These are phyloP conservation scores for Psilocybe sp. DNA, from an alignment of 768 basidiomycete genomes.

Conservation along the genomic window DNA sequence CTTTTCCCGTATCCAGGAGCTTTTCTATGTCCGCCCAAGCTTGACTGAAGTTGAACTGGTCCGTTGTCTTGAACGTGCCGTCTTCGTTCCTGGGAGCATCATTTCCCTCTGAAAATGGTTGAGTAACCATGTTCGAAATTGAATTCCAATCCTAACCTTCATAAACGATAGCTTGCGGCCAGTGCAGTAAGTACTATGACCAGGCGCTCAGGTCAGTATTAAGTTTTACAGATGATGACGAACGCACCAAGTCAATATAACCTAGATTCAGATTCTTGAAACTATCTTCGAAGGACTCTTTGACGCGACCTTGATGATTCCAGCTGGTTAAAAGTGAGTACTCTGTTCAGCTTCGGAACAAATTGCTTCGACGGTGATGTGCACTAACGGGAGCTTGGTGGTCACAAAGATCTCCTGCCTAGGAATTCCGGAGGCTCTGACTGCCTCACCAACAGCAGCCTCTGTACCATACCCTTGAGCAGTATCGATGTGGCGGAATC, in stretches of 20 bases:
- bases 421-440: slow-evolving; percentile 46
- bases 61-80: slow-evolving; percentile 30
- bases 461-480: slow-evolving; percentile 38
- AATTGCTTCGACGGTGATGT: too few relatives aligned
- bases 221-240: background rate
- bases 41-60: slow-evolving; percentile 35
- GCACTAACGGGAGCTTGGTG: slow-evolving; percentile 42
- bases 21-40: slow-evolving; percentile 53
- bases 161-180: slow-evolving; percentile 37
- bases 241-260: slow-evolving; percentile 45
- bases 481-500: slow-evolving; percentile 42
- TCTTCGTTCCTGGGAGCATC: slow-evolving; percentile 25
- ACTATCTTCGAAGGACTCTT: slow-evolving; percentile 39
- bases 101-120: slow-evolving; percentile 8
- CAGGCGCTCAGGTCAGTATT: background rate
- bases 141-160: slow-evolving; percentile 19
- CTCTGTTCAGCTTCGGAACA: background rate
- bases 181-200: slow-evolving; percentile 49
- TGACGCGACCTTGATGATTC: slow-evolving; percentile 35
- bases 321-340: slow-evolving; percentile 18
- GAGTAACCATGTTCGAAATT: background rate
- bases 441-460: slow-evolving; percentile 36
- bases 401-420: slow-evolving; percentile 48
- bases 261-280: slow-evolving; percentile 36
- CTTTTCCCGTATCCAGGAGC: slow-evolving; percentile 42